Conservation (phyloP, 805 yeast genomes). For the Starmerella tilneyi region DNA sequence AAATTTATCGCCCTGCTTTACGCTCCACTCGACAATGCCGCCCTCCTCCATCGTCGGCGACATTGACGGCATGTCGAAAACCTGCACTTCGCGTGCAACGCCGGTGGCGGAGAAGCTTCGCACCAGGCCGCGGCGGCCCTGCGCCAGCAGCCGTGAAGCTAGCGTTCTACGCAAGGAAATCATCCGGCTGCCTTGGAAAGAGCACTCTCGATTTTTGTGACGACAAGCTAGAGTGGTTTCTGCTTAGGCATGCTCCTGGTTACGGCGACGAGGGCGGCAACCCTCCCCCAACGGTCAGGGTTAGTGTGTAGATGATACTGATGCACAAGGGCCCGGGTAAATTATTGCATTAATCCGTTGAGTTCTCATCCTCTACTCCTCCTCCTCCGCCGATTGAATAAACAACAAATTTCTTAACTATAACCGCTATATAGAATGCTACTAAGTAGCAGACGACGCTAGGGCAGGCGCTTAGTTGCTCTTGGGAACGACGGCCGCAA, state of each 20-base stretch:
- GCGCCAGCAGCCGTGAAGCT: conserved; percentile 1
- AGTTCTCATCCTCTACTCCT: no score
- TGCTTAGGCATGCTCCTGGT: conserved; percentile 4
- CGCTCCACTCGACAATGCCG: conserved; percentile 82
- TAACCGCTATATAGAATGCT: neutral
- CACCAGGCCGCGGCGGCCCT: neutral
- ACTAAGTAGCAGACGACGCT: conserved; percentile 5
- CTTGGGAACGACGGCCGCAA: conserved; percentile 3
- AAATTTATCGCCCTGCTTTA: conserved; percentile 62
- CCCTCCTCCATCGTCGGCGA: conserved; percentile 98
- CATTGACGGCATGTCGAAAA: conserved; percentile 93
- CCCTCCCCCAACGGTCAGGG: neutral
- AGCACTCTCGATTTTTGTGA: neutral
- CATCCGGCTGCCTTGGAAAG: neutral
- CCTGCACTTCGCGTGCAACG: conserved; percentile 12
- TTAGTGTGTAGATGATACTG: neutral
- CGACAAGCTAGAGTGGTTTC: neutral
- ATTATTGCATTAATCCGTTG: no score
- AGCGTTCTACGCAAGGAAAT: neutral
- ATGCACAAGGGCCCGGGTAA: no score
- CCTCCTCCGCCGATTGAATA: no score
- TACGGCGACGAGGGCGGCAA: conserved; percentile 1
- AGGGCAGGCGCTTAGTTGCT: conserved; percentile 4
- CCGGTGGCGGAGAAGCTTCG: conserved; percentile 8
- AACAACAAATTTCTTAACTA: no score